These are phyloP conservation scores for Plasmodium sp. DNA, from an alignment of 169 alveolate species.

Conservation along the genomic window DNA sequence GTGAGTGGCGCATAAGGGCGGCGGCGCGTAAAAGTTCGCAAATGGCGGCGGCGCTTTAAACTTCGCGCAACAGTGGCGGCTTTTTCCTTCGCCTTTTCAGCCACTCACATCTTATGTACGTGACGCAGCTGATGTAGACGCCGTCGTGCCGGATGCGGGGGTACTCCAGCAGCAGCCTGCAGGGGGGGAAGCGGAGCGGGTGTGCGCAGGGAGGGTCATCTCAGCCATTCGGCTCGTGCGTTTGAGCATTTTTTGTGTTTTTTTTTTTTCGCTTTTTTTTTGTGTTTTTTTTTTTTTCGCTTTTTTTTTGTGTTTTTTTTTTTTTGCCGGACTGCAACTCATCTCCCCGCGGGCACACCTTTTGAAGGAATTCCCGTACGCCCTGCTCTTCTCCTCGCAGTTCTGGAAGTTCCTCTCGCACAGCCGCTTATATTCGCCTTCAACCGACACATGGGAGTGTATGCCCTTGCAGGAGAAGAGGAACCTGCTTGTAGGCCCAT, in stretches of 20 bases:
- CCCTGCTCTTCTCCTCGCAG: conserved; percentile 17
- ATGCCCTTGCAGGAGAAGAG: conserved; percentile 27
- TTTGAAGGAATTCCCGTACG: conserved; percentile 51
- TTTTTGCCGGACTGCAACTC: background rate
- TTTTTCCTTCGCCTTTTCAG: background rate
- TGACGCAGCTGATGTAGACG: conserved; percentile 61
- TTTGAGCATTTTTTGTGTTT: background rate
- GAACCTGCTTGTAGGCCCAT: background rate
- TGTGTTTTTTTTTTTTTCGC: too few relatives aligned
- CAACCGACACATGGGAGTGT: conserved; percentile 16
- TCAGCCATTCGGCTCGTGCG: background rate
- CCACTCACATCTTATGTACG: conserved; percentile 46
- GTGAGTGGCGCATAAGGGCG: background rate
- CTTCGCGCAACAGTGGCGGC: too few relatives aligned
- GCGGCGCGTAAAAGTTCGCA: background rate
- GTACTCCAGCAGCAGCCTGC: conserved; percentile 44
- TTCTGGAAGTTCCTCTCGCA: conserved; percentile 23
- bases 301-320: too few relatives aligned
- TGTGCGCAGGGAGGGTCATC: background rate
- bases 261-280: background rate
- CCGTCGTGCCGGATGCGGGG: conserved; percentile 64
- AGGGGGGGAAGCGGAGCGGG: background rate
- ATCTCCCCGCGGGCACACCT: conserved; percentile 2
- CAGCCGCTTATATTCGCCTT: conserved; percentile 40
- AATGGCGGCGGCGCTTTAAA: too few relatives aligned